These are phyloP conservation scores for Tetratostichococcus sp. DNA, from an alignment of 139 green algal species.

Conservation along the genomic window DNA sequence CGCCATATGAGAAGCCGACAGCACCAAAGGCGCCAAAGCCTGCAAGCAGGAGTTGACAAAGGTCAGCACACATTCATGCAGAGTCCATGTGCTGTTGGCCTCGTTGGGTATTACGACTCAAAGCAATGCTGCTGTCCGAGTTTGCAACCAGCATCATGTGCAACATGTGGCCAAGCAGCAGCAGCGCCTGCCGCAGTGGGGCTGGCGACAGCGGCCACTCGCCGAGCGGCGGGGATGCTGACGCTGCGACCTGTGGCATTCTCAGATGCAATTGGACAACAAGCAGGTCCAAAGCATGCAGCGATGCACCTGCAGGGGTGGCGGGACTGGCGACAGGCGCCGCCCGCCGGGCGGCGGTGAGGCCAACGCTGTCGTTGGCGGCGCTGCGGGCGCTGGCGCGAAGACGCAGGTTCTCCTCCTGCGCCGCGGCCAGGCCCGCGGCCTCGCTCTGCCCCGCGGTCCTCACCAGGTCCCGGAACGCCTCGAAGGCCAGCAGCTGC, in stretches of 20 bases:
- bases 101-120: no score
- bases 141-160: no score
- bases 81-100: no score
- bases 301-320: constrained; percentile 7
- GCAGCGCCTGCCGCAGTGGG: no score
- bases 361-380: constrained; percentile 27
- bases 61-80: no score
- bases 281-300: no score
- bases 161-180: no score
- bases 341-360: not conserved
- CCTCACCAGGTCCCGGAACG: constrained; percentile 62
- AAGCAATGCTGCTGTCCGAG: no score
- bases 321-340: not conserved
- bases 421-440: constrained; percentile 27
- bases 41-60: constrained; percentile 8
- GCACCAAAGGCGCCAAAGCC: constrained; percentile 48
- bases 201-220: no score
- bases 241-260: no score
- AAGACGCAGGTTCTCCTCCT: constrained; percentile 53
- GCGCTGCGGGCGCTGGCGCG: constrained; percentile 37
- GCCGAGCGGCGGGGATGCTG: no score
- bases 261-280: no score
- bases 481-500: constrained; percentile 67
- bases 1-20: constrained; percentile 62
- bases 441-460: constrained; percentile 36